Percentiles rank a stretch among this genome's conserved stretches.
These are phyloP conservation scores for Sclerotiophoma versabilis DNA, from an alignment of 2,329 filamentous ascomycete genomes.

Conservation along the genomic window DNA sequence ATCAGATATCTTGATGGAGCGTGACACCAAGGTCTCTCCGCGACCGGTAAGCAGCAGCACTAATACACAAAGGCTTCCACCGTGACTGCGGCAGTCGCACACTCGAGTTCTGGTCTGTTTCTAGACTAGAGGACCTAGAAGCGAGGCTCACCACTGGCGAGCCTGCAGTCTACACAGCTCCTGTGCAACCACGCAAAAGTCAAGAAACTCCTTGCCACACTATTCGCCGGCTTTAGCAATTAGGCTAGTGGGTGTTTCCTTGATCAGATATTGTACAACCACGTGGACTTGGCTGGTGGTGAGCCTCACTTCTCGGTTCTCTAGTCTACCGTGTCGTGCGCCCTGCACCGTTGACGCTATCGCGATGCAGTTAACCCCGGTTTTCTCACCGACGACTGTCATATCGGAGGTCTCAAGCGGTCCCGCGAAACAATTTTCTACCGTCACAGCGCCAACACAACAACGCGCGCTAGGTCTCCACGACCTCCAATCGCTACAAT, in stretches of 20 bases:
- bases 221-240: too few relatives aligned
- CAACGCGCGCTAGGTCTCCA: conserved; percentile 16
- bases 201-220: too few relatives aligned
- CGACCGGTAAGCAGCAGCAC: neutral
- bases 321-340: too few relatives aligned
- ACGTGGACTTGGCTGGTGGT: neutral
- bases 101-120: too few relatives aligned
- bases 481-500: conserved; percentile 27
- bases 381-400: conserved; percentile 23
- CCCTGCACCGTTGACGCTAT: conserved; percentile 28
- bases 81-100: too few relatives aligned
- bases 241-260: too few relatives aligned
- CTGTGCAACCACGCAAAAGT: too few relatives aligned
- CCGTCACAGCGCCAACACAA: conserved; percentile 22
- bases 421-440: conserved; percentile 21
- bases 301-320: too few relatives aligned
- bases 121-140: too few relatives aligned
- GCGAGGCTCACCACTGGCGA: too few relatives aligned
- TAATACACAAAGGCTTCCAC: neutral
- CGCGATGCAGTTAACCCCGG: conserved; percentile 25
- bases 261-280: too few relatives aligned
- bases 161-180: too few relatives aligned
- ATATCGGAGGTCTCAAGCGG: conserved; percentile 15
- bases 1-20: neutral
- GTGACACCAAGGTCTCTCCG: neutral